Conservation (phyloP, 768 basidiomycete genomes). For the Rhizopogon vesiculosus region DNA sequence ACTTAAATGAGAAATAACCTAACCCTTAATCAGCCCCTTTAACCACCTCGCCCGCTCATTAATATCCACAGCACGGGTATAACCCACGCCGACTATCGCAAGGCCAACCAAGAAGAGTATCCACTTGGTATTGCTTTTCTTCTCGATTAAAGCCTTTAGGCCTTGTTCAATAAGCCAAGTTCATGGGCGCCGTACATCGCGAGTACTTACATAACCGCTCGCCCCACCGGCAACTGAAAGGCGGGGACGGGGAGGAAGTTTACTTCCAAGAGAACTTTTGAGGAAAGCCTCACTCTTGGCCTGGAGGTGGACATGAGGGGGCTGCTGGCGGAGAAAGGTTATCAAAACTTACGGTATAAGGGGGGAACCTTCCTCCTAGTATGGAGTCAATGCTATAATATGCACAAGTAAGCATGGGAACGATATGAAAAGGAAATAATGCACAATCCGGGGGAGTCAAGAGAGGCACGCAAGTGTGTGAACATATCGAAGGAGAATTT, state of each 20-base stretch:
- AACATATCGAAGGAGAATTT: slow-evolving; percentile 76
- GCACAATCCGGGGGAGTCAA: slow-evolving; percentile 36
- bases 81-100: slow-evolving; percentile 4
- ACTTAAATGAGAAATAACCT: not conserved
- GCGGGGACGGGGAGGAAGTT: slow-evolving; percentile 18
- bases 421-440: not conserved
- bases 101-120: slow-evolving; percentile 4
- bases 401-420: not conserved
- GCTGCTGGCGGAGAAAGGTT: not conserved
- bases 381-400: slow-evolving; percentile 18
- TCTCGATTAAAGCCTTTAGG: not conserved
- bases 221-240: not conserved
- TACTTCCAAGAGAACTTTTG: slow-evolving; percentile 6
- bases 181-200: not conserved
- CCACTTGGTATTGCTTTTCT: slow-evolving; percentile 1
- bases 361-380: slow-evolving; percentile 24
- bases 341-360: slow-evolving; percentile 20
- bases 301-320: slow-evolving; percentile 3
- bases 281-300: slow-evolving; percentile 21
- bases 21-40: not conserved
- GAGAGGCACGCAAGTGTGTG: slow-evolving; percentile 63
- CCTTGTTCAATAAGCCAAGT: slow-evolving; percentile 13
- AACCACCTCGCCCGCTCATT: not conserved
- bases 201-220: slow-evolving; percentile 6
- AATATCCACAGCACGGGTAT: slow-evolving; percentile 1